A percentile compares a stretch with the other conserved stretches of the same genome.
Evolutionary conservation across 768 basidiomycete species (phyloP).

Genomic region (Sporobolomyces pararoseus): DNA sequence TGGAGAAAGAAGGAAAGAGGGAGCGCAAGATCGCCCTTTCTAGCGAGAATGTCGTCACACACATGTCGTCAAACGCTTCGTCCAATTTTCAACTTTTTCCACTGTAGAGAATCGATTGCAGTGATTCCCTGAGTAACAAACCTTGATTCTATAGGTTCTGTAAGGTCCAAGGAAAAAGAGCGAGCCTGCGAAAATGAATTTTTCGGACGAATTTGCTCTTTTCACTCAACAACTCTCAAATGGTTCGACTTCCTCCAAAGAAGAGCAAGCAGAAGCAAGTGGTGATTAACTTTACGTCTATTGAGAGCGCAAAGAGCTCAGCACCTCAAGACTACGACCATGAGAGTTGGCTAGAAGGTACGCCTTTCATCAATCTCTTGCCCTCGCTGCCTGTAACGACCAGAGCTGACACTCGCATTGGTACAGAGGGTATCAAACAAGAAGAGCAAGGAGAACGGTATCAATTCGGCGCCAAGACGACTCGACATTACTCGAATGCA

Average conservation of each 20-base stretch:
- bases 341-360: constrained; percentile 34
- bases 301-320: constrained; percentile 12
- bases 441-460: constrained; percentile 41
- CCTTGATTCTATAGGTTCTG: too few relatives aligned
- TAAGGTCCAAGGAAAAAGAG: too few relatives aligned
- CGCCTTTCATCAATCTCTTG: not conserved
- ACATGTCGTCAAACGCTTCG: too few relatives aligned
- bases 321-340: not conserved
- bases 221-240: not conserved
- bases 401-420: too few relatives aligned
- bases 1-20: not conserved
- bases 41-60: too few relatives aligned
- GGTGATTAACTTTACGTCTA: constrained; percentile 22
- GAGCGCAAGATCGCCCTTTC: not conserved
- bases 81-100: too few relatives aligned
- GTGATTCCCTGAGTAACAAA: too few relatives aligned
- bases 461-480: constrained; percentile 25
- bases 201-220: too few relatives aligned
- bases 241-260: constrained; percentile 19
- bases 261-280: constrained; percentile 32
- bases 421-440: constrained; percentile 35
- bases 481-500: constrained; percentile 30
- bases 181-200: too few relatives aligned
- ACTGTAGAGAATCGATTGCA: too few relatives aligned
- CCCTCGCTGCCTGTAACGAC: too few relatives aligned